phyloP scores from a whole-genome alignment of 441 rosid genomes.

The Gossypium laxum region DNA sequence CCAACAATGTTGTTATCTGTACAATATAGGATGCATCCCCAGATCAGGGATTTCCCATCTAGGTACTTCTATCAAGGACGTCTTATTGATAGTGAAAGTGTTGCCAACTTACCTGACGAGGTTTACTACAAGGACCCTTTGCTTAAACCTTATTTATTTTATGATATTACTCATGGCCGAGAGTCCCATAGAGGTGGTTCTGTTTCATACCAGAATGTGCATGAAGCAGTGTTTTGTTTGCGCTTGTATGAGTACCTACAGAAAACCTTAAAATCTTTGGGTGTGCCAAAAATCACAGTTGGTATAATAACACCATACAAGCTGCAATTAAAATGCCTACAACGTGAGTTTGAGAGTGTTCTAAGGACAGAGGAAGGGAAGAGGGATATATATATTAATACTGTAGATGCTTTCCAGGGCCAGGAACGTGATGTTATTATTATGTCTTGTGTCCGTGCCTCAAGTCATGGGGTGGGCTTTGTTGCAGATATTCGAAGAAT shows the following conservation, averaged over 20 bases:
- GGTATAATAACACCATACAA: conserved; percentile 96
- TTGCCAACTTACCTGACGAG: conserved; percentile 68
- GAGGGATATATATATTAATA: conserved; percentile 85
- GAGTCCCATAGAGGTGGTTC: conserved; percentile 97
- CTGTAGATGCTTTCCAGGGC: conserved; percentile 98
- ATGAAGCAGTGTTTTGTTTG: conserved; percentile 89
- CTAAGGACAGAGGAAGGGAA: conserved; percentile 82
- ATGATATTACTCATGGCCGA: conserved; percentile 79
- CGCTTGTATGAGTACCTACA: conserved; percentile 85
- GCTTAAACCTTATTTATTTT: conserved; percentile 78
- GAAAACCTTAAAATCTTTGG: conserved; percentile 57
- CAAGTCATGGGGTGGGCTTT: conserved; percentile 87
- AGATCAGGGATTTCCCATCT: conserved; percentile 89
- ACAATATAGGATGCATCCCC: conserved; percentile 97
- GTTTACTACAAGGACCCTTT: conserved; percentile 73
- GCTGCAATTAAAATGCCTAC: conserved; percentile 92
- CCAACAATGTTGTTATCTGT: conserved; percentile 91
- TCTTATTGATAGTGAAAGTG: conserved; percentile 86
- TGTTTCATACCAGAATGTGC: conserved; percentile 82
- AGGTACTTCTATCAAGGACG: conserved; percentile 94
- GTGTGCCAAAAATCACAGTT: conserved; percentile 61
- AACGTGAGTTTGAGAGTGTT: conserved; percentile 68
- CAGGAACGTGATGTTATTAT: conserved; percentile 98
- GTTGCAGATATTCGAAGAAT: conserved; percentile 91
- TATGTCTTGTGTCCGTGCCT: conserved; percentile 99